Conservation (phyloP, 352 stramenopile species). For the Pythium brachiatum region DNA sequence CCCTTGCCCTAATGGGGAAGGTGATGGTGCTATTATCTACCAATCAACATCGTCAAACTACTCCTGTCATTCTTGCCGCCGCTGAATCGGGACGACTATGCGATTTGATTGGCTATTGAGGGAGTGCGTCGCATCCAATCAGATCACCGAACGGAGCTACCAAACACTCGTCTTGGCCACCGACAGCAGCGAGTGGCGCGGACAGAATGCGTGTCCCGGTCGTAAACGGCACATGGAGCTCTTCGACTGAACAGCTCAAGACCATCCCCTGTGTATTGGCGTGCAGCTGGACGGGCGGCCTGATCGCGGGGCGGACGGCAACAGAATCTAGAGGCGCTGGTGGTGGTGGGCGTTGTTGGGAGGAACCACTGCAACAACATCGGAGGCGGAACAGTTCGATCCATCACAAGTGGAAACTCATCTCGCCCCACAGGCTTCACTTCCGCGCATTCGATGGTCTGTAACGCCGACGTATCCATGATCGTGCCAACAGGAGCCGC, state of each 20-base stretch:
- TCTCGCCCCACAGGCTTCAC: background rate
- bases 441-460: slow-evolving; percentile 31
- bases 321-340: slow-evolving; percentile 7
- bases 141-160: slow-evolving; percentile 1
- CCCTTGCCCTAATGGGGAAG: slow-evolving; percentile 13
- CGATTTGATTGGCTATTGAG: slow-evolving; percentile 9
- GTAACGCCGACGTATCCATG: slow-evolving; percentile 37
- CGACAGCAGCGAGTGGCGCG: slow-evolving; percentile 19
- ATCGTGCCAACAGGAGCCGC: slow-evolving; percentile 18
- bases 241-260: background rate
- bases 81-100: slow-evolving; percentile 20
- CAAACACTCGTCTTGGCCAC: slow-evolving; percentile 17
- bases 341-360: background rate
- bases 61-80: slow-evolving; percentile 10
- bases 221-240: slow-evolving; percentile 19
- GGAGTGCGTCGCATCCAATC: slow-evolving; percentile 6
- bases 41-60: slow-evolving; percentile 3
- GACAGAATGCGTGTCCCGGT: slow-evolving; percentile 7
- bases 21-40: slow-evolving; percentile 22
- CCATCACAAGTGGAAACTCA: slow-evolving; percentile 22
- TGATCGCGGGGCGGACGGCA: background rate
- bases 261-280: background rate
- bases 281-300: background rate
- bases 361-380: background rate
- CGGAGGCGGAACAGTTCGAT: background rate